Percentiles rank a stretch among this genome's conserved stretches.
phyloP scores from a whole-genome alignment of 495 filamentous ascomycete genomes.

The Talaromyces liani region DNA sequence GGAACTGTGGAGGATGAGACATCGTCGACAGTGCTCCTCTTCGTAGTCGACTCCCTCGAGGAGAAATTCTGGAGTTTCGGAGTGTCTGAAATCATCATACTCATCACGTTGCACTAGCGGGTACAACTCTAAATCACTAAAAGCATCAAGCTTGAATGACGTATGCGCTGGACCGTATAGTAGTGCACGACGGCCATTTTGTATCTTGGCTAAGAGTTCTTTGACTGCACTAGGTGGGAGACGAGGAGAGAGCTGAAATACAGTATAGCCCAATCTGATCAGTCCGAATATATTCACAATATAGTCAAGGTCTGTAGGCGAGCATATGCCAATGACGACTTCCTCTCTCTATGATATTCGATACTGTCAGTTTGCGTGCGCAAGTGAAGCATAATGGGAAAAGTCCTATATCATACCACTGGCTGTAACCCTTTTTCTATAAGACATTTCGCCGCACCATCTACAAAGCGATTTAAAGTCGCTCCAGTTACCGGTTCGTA shows the following conservation, averaged over 20 bases:
- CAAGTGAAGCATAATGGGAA: not conserved
- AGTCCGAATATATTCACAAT: constrained; percentile 41
- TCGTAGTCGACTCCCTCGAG: not conserved
- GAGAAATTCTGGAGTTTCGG: constrained; percentile 10
- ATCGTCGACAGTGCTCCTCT: constrained; percentile 23
- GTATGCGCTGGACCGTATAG: too few relatives aligned
- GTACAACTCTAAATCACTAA: constrained; percentile 20
- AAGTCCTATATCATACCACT: constrained; percentile 13
- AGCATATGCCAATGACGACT: constrained; percentile 46
- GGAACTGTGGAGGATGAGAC: constrained; percentile 48
- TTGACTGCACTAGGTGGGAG: constrained; percentile 44
- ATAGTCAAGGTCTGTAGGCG: constrained; percentile 45
- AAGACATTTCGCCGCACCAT: constrained; percentile 33
- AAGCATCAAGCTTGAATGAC: constrained; percentile 22
- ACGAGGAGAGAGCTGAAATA: constrained; percentile 53
- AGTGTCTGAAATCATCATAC: constrained; percentile 19
- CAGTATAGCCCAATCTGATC: constrained; percentile 48
- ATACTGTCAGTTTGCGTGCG: constrained; percentile 9
- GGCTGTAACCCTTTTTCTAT: constrained; percentile 31
- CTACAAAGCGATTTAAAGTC: constrained; percentile 46
- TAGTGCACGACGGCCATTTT: too few relatives aligned
- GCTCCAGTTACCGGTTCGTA: constrained; percentile 47
- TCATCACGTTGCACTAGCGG: constrained; percentile 11
- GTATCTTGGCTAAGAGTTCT: constrained; percentile 35
- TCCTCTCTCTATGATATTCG: constrained; percentile 16